phyloP scores from a whole-genome alignment of 129 eudicot genomes.

The Heracleum sosnowskyi region DNA sequence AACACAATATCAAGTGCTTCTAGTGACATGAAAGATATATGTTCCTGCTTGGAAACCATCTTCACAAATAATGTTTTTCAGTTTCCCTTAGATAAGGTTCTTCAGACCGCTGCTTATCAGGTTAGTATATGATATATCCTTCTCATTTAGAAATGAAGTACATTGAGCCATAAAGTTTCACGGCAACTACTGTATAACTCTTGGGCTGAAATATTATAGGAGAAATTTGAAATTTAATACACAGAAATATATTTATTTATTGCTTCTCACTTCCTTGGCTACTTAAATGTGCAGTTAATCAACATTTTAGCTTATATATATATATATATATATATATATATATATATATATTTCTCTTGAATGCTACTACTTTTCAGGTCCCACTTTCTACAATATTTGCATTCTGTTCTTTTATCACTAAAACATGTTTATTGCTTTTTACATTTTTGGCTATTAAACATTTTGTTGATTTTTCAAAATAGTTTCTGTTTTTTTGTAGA shows the following conservation, averaged over 20 bases:
- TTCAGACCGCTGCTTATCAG: constrained; percentile 90
- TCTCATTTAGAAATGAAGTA: neutral
- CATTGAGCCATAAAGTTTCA: neutral
- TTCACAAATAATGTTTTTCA: constrained; percentile 80
- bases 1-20: constrained; percentile 41
- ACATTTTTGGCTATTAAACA: too few relatives aligned
- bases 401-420: too few relatives aligned
- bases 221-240: neutral
- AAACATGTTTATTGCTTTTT: too few relatives aligned
- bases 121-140: constrained; percentile 22
- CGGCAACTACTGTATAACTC: neutral
- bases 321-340: too few relatives aligned
- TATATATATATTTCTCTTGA: too few relatives aligned
- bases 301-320: neutral
- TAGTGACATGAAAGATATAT: constrained; percentile 43
- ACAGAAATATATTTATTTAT: neutral
- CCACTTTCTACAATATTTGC: too few relatives aligned
- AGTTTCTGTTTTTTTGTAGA: too few relatives aligned
- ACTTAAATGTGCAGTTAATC: neutral
- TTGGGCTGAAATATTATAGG: neutral
- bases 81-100: constrained; percentile 66
- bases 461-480: neutral
- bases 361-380: too few relatives aligned
- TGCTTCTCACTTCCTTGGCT: neutral
- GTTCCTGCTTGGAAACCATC: constrained; percentile 66